Evolutionary conservation across 2,329 filamentous ascomycete species (phyloP).

Genomic region (Exophiala spinifera): DNA sequence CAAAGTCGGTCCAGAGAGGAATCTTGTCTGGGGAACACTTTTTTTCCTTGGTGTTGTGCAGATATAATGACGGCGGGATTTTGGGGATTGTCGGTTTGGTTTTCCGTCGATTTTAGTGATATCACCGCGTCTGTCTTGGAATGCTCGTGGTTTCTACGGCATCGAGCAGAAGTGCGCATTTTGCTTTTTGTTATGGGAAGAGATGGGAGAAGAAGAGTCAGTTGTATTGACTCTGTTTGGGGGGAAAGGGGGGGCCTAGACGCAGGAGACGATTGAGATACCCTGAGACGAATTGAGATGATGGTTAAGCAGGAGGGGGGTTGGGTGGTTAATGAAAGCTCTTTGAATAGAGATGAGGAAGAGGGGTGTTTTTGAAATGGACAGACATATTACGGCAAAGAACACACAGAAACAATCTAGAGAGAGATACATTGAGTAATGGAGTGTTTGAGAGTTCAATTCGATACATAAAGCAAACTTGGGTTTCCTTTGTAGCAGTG

Average conservation of each 20-base stretch:
- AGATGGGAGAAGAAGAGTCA: neutral
- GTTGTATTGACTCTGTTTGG: neutral
- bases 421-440: neutral
- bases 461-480: neutral
- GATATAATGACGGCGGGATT: constrained; percentile 15
- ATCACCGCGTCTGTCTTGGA: constrained; percentile 31
- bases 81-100: constrained; percentile 9
- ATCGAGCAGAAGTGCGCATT: constrained; percentile 32
- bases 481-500: too few species aligned
- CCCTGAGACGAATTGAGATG: constrained; percentile 1
- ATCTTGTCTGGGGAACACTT: constrained; percentile 8
- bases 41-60: constrained; percentile 3
- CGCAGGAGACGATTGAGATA: constrained; percentile 1
- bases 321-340: neutral
- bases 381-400: neutral
- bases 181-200: constrained; percentile 21
- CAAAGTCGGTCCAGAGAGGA: neutral
- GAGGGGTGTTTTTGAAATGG: neutral
- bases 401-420: neutral
- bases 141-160: constrained; percentile 14
- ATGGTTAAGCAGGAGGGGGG: neutral
- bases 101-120: constrained; percentile 28
- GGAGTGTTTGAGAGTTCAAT: neutral
- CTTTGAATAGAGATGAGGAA: neutral
- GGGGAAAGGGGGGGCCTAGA: too few species aligned